Base-by-base conservation (phyloP, 1,284 basidiomycete genomes). In the Cutaneotrichosporon cutaneum region DNA sequence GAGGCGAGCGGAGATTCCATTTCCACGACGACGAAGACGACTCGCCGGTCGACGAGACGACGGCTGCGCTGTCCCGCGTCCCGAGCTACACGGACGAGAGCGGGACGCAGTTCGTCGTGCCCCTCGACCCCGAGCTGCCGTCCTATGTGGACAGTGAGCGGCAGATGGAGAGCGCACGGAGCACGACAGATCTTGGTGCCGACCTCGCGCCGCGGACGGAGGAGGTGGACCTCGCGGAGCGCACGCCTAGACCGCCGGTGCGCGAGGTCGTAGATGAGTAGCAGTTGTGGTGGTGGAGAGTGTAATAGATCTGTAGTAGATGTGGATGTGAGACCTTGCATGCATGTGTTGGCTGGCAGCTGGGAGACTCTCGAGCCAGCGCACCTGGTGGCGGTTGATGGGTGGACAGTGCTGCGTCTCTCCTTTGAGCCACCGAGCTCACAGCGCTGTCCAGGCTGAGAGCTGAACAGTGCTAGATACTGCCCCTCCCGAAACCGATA, bases 91-190 rank as follows among this genome's bases (percentile, higher is more conserved):
- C 84, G 16, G 84, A 90, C 52, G 90, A 64, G 45, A 7, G 22
- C 14, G 50, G 32, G 11, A 45, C 54, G 13, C 54, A 58, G 55
- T 67, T 67, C 6, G 88, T 94, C 14, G 88, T 90, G 8, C 93
- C 94, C 11, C 79, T 96, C 70, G 85, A 85, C 71, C 88, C 86
- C 66, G 88, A 88, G 8, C 74, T 93, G 67, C 92, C 92, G 62
- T 89, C 87, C 55, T 94, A 94, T 69, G 89, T 90, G 68, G 90
- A 90, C 64, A 80, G 75, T 4, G 75, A 81, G 65, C 22, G 18
- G 39, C 52, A 42, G 56, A 57, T 60, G 62, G 56, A 59, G 63
- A 33, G 54, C 56, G 26, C 52, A 48, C 53, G 61, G 22, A 63
- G 64, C 55, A 48, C 54, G 35, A 36, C 35, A 10, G 56, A 58